phyloP scores from a whole-genome alignment of 1,139 yeast genomes.

The Geotrichum armillariae region DNA sequence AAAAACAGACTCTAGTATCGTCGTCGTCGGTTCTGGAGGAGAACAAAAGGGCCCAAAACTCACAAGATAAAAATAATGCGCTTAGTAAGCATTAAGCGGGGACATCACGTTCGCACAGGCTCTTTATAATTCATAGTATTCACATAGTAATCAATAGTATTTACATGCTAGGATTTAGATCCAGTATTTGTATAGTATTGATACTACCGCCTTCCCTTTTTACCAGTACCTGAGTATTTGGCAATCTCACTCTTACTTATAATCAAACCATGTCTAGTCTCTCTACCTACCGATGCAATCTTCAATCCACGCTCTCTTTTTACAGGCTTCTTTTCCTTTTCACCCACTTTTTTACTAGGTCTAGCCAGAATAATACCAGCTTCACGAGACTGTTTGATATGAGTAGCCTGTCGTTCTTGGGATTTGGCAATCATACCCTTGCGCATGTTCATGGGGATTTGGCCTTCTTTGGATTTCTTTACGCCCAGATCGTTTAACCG shows the following conservation, averaged over 20 bases:
- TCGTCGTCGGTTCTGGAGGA: no score
- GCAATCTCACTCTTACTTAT: slow-evolving; percentile 69
- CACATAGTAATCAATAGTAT: no score
- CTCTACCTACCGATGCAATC: slow-evolving; percentile 73
- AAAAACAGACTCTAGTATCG: no score
- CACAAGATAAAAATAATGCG: no score
- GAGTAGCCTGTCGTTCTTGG: slow-evolving; percentile 28
- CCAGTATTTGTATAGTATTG: no score
- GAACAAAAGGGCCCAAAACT: no score
- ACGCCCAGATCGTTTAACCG: slow-evolving; percentile 55
- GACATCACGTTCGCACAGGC: no score
- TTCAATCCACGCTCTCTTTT: slow-evolving; percentile 76
- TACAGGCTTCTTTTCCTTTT: slow-evolving; percentile 35
- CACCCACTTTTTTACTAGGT: slow-evolving; percentile 62
- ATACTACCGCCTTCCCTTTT: no score
- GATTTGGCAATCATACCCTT: slow-evolving; percentile 75
- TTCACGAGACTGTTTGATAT: slow-evolving; percentile 73
- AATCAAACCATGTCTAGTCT: slow-evolving; percentile 80
- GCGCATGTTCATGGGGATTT: slow-evolving; percentile 85
- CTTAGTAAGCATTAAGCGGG: no score
- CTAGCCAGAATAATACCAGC: slow-evolving; percentile 78
- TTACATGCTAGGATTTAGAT: no score
- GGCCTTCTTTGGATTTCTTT: slow-evolving; percentile 54
- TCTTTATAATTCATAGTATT: no score
- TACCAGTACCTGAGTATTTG: slow-evolving; percentile 22